phyloP scores from a whole-genome alignment of 2,329 filamentous ascomycete species.

The Fusarium redolens region DNA sequence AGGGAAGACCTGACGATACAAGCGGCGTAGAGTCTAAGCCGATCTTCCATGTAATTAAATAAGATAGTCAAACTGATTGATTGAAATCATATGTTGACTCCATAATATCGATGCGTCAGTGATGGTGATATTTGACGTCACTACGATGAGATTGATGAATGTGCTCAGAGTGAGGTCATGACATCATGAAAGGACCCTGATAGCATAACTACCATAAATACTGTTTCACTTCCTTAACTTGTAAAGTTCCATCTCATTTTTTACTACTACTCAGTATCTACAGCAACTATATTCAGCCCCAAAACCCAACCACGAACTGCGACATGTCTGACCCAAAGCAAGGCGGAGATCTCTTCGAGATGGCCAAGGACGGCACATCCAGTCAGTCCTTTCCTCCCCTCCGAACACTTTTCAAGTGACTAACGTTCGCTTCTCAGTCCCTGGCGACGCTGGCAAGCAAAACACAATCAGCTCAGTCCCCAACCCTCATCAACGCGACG shows the following conservation, averaged over 20 bases:
- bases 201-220: conserved; percentile 3
- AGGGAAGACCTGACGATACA: neutral
- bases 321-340: conserved; percentile 22
- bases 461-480: conserved; percentile 16
- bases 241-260: accelerated
- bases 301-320: neutral
- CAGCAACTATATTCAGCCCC: accelerated
- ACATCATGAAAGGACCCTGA: conserved; percentile 18
- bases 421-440: neutral
- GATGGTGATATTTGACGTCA: conserved; percentile 19
- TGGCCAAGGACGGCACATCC: conserved; percentile 29
- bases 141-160: neutral
- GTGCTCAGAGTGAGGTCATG: neutral
- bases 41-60: accelerated
- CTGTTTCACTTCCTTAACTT: accelerated
- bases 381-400: neutral
- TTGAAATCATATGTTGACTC: neutral
- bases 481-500: conserved; percentile 11
- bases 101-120: conserved; percentile 28
- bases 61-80: accelerated
- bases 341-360: conserved; percentile 29
- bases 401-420: accelerated
- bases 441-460: conserved; percentile 24
- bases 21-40: accelerated
- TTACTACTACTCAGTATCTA: no score